Percentiles rank a stretch among this genome's conserved stretches.
phyloP scores from a whole-genome alignment of 2,329 filamentous ascomycete species.

The Colletotrichum lini region DNA sequence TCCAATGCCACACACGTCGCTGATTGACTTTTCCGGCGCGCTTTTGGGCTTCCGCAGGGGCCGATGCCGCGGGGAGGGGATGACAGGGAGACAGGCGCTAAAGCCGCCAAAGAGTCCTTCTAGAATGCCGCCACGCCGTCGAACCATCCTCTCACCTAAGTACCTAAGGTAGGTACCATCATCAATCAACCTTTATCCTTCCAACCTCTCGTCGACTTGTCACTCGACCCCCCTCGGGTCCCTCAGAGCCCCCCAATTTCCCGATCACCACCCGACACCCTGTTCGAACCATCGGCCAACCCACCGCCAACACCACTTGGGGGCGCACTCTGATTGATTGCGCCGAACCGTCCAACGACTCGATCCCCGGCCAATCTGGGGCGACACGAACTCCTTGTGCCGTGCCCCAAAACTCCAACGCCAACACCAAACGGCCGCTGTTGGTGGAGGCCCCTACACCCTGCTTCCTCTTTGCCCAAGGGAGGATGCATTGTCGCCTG shows the following conservation, averaged over 20 bases:
- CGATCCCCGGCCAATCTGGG: background rate
- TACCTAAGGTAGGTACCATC: too few relatives aligned
- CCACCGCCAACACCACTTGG: background rate
- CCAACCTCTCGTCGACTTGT: background rate
- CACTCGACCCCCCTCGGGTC: slow-evolving; percentile 1
- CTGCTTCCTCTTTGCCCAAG: slow-evolving; percentile 15
- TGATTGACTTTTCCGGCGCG: slow-evolving; percentile 18
- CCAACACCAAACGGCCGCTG: slow-evolving; percentile 21
- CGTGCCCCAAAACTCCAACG: background rate
- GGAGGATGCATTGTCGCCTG: slow-evolving; percentile 17
- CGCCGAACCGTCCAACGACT: background rate
- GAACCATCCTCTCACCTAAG: slow-evolving; percentile 21
- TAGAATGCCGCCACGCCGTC: slow-evolving; percentile 34
- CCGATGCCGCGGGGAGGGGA: slow-evolving; percentile 5
- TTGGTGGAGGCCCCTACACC: slow-evolving; percentile 11
- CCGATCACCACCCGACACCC: slow-evolving; percentile 13
- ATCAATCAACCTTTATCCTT: too few relatives aligned
- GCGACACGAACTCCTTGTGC: slow-evolving; percentile 9
- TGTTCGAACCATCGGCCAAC: slow-evolving; percentile 4
- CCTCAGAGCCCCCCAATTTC: slow-evolving; percentile 1
- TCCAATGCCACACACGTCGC: background rate
- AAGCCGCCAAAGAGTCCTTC: slow-evolving; percentile 31
- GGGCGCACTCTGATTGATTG: background rate
- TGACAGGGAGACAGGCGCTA: slow-evolving; percentile 10
- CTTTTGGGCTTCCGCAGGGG: background rate